A percentile compares a stretch with the other conserved stretches of the same genome.
These are phyloP conservation scores for Grifola frondosa DNA, from an alignment of 1,284 basidiomycete genomes.

Conservation along the genomic window DNA sequence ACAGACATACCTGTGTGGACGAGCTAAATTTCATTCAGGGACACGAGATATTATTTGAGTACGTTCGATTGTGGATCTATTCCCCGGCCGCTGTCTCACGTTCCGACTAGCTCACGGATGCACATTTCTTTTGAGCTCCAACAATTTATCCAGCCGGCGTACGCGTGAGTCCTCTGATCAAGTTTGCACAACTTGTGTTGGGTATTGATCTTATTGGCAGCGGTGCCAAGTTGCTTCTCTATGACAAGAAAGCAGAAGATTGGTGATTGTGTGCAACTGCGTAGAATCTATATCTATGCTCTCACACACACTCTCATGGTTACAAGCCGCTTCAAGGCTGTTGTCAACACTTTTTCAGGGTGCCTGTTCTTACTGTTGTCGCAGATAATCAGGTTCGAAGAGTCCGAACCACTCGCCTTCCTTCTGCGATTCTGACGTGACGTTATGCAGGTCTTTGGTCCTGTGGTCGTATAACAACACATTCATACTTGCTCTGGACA, in stretches of 20 bases:
- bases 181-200: no score
- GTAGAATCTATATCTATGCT: no score
- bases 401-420: background rate
- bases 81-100: background rate
- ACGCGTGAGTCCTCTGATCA: constrained; percentile 29
- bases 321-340: constrained; percentile 59
- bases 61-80: no score
- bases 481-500: constrained; percentile 58
- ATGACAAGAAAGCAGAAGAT: constrained; percentile 65
- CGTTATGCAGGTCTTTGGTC: constrained; percentile 44
- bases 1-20: constrained; percentile 61
- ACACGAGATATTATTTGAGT: constrained; percentile 77
- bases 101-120: constrained; percentile 58
- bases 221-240: constrained; percentile 53
- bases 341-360: constrained; percentile 47
- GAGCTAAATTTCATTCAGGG: constrained; percentile 69
- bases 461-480: constrained; percentile 61
- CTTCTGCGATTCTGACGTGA: constrained; percentile 5
- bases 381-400: constrained; percentile 55
- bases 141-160: constrained; percentile 62
- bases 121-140: constrained; percentile 69
- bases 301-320: no score
- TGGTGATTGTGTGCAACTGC: constrained; percentile 61
- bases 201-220: constrained; percentile 37
- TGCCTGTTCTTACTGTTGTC: constrained; percentile 69